Evolutionary conservation across 208 protist species (phyloP), one percentile per base, ranked within the genome.

Genomic region (Porcisia deanei): DNA sequence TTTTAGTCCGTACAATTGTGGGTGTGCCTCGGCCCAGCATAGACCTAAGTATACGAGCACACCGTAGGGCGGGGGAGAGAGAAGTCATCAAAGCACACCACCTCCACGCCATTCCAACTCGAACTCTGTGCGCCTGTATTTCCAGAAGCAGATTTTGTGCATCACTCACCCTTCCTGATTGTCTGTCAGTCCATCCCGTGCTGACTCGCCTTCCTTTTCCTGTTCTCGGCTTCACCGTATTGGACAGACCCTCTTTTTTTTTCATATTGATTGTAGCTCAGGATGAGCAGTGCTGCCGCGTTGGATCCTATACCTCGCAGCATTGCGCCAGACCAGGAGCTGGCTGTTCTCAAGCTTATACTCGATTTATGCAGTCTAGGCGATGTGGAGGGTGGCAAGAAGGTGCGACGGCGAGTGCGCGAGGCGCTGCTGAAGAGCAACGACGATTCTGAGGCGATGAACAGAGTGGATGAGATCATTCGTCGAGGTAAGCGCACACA

Each of bases 291-390:
- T 47, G 52, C 34, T 3, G 69, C 45, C 22, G 54, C 34, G 39
- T 45, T 73, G 3, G 47, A 81, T 57, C 37, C 71, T 25, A 79
- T 76, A 55, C 61, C 79, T 34, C 72, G 69, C 63, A 79, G 76
- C 53, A 76, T 87, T 39, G 43, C 79, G 37, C 86, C 90, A 3
- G 83, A 92, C 25, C 88, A 91, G 78, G 86, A 94, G 79, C 75
- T 92, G 39, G 68, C 81, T 2, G 70, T 94, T 4, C 67, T 94
- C 7, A 87, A 91, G 73, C 85, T 89, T 1, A 87, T 94, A 53
- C 71, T 94, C 12, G 79, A 75, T 45, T 80, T 94, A 45, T 80
- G 85, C 37, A 76, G 81, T 41, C 73, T 91, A 6, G 88, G 90
- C 34, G 88, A 90, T 75, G 75, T 74, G 39, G 81, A 80, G 39